These are phyloP conservation scores for Phialocephala subalpina DNA, from an alignment of 2,329 filamentous ascomycete genomes.

Conservation along the genomic window DNA sequence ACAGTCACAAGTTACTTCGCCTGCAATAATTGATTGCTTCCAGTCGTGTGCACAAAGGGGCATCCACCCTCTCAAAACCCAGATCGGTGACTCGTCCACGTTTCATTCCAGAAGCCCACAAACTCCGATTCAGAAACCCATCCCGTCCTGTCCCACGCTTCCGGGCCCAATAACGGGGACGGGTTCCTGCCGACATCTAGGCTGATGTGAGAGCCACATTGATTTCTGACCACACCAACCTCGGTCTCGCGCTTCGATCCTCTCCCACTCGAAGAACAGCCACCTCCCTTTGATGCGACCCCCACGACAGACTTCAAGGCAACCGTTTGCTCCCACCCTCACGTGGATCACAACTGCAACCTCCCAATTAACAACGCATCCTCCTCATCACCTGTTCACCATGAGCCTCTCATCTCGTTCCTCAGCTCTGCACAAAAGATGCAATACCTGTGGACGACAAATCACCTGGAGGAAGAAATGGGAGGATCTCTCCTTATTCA, in stretches of 20 bases:
- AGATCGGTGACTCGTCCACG: slow-evolving; percentile 29
- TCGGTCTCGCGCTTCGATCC: not conserved
- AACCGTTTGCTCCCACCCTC: not conserved
- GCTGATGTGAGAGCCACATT: slow-evolving; percentile 5
- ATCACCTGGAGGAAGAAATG: slow-evolving; percentile 31
- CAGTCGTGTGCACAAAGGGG: not conserved
- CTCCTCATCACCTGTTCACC: slow-evolving; percentile 9
- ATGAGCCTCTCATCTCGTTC: slow-evolving; percentile 19
- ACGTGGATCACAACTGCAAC: slow-evolving; percentile 3
- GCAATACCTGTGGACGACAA: slow-evolving; percentile 24
- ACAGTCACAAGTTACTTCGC: not conserved
- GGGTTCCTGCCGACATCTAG: slow-evolving; percentile 20
- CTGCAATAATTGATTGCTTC: not conserved
- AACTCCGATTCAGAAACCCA: not conserved
- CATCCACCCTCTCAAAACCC: not conserved
- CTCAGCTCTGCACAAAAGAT: slow-evolving; percentile 23
- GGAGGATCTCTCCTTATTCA: slow-evolving; percentile 15
- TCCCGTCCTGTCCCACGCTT: slow-evolving; percentile 1
- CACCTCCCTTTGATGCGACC: not conserved
- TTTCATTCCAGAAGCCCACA: slow-evolving; percentile 27
- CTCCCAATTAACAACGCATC: slow-evolving; percentile 13
- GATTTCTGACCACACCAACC: not conserved
- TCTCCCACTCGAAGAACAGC: not conserved
- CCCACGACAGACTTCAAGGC: not conserved
- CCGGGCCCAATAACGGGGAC: slow-evolving; percentile 18